phyloP scores from a whole-genome alignment of 139 green algal genomes.

The Micractinium conductrix region DNA sequence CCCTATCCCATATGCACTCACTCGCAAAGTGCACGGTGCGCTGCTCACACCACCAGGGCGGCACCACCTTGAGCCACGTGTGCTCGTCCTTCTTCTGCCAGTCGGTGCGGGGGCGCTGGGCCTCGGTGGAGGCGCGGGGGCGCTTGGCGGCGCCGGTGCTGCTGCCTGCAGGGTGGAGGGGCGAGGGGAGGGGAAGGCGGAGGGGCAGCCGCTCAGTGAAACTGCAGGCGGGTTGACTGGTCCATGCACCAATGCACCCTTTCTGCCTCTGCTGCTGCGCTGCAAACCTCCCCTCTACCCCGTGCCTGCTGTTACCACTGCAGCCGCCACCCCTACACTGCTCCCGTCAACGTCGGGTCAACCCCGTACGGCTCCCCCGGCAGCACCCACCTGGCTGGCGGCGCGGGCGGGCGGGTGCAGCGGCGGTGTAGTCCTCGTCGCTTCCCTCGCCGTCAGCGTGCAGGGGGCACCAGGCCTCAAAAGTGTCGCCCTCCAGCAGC shows the following conservation, averaged over 20 bases:
- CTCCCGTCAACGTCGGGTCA: too few species aligned
- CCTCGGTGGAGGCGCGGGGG: neutral
- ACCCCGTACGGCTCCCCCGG: neutral
- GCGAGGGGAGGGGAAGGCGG: neutral
- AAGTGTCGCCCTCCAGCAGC: constrained; percentile 26
- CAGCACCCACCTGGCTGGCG: constrained; percentile 5
- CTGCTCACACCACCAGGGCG: constrained; percentile 55
- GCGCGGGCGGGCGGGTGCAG: constrained; percentile 1
- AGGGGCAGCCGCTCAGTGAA: neutral
- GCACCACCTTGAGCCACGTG: constrained; percentile 51
- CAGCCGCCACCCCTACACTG: neutral
- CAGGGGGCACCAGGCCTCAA: constrained; percentile 39
- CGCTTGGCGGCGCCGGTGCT: constrained; percentile 2
- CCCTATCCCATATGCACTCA: constrained; percentile 11
- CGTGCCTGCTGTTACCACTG: too few species aligned
- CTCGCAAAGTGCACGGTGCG: constrained; percentile 54
- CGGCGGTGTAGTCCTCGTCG: constrained; percentile 25
- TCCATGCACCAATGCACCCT: too few species aligned
- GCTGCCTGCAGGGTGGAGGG: neutral
- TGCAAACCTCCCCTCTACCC: neutral
- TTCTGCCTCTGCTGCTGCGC: neutral
- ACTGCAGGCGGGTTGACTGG: too few species aligned
- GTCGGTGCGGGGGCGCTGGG: constrained; percentile 41
- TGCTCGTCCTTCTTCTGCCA: constrained; percentile 45
- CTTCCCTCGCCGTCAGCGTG: constrained; percentile 23